phyloP scores from a whole-genome alignment of 2,329 filamentous ascomycete genomes.

The Simplicillium aogashimaense region DNA sequence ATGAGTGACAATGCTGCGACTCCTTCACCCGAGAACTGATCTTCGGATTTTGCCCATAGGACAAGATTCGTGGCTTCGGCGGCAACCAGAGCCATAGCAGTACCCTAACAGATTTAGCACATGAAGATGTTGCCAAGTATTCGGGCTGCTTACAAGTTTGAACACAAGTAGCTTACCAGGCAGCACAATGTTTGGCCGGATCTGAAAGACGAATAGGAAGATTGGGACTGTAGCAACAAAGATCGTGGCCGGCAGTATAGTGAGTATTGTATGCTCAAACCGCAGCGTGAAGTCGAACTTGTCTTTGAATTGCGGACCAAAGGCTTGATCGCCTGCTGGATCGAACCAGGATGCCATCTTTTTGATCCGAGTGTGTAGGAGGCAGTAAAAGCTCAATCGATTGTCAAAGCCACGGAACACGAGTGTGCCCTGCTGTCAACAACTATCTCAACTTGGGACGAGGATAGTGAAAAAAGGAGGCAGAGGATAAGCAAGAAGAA shows the following conservation, averaged over 20 bases:
- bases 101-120: not conserved
- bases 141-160: not conserved
- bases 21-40: too few relatives aligned
- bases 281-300: constrained; percentile 1
- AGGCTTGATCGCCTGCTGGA: not conserved
- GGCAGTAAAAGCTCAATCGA: too few relatives aligned
- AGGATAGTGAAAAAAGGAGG: too few relatives aligned
- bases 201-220: constrained; percentile 31
- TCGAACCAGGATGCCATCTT: too few relatives aligned
- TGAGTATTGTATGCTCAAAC: not conserved
- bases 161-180: constrained; percentile 11
- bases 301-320: not conserved
- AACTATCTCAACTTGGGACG: too few relatives aligned
- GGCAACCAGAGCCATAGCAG: too few relatives aligned
- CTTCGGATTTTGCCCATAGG: too few relatives aligned
- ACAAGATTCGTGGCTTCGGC: too few relatives aligned
- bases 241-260: not conserved
- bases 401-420: too few relatives aligned
- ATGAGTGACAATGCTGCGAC: not conserved
- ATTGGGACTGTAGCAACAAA: constrained; percentile 20
- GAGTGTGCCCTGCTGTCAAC: too few relatives aligned
- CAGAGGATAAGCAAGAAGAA: too few relatives aligned
- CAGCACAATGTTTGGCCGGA: constrained; percentile 21
- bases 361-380: too few relatives aligned
- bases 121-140: not conserved